Base-by-base conservation (phyloP, 768 basidiomycete species). In the Termitomyces bulborhizus region DNA sequence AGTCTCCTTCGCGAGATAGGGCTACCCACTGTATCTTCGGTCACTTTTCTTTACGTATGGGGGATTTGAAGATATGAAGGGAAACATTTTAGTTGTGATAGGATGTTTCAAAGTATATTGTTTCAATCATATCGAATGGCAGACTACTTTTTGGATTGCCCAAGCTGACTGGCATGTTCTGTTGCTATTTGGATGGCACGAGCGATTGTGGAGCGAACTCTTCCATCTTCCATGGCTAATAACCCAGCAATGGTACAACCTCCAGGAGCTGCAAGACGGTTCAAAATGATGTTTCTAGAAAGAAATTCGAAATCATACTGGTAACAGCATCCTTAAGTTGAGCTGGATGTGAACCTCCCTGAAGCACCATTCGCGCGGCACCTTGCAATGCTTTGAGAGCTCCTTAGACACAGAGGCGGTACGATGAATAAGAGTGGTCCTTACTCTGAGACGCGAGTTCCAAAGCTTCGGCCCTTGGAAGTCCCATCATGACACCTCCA, bases 401-500 rank as follows among this genome's bases (percentile, higher is more conserved):
- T 18, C 12, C 47, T 46, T 57, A 53, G 57, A 57, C 37, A 9
- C 5, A 21, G 24, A n/a, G 1, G 29, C 29, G 21, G 50, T 44
- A 24, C 8, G 24, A 32, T 43, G 48, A 13, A 8, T 18, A 11
- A 31, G 15, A 47, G 37, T 13, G 27, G 12, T 51, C 1, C 84
- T 63, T 66, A 97, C 96, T 93, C 72, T 99, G 97, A 44, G 96
- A 85, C 47, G 97, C 96, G 50, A 99, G 73, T 68, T 99, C 97
- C 42, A 98, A 72, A 4, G 97, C 94, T 69, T 98, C 97, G 1
- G 85, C 82, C 58, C 97, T 78, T 3, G 97, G 97, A 50, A 99
- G 73, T 31, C 97, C 97, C 97, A 98, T 98, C 96, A 99, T 98
- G 45, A 98, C 97, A 43, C 94, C 97, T 27, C 97, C 97, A 68